Evolutionary conservation across 257 asterid genomes (phyloP).

Genomic region (Buddleja alternifolia): DNA sequence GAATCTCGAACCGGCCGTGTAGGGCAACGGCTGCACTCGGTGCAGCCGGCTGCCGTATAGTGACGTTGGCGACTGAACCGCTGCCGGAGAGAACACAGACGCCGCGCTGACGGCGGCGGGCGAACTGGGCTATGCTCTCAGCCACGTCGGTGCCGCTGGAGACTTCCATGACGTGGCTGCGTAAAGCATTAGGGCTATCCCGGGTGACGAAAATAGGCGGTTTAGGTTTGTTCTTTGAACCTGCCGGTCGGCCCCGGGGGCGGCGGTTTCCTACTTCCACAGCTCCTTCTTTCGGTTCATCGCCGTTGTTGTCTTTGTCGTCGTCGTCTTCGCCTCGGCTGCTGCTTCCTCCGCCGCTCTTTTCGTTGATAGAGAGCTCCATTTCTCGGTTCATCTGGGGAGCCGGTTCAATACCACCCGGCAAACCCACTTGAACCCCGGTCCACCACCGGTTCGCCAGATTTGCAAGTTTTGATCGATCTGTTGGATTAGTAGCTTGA

Average conservation of each 20-base stretch:
- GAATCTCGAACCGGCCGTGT: slow-evolving; percentile 66
- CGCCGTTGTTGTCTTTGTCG: slow-evolving; percentile 39
- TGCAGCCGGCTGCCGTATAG: slow-evolving; percentile 55
- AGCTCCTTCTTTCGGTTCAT: slow-evolving; percentile 64
- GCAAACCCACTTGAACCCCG: slow-evolving; percentile 49
- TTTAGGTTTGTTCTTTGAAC: slow-evolving; percentile 68
- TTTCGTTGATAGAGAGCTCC: slow-evolving; percentile 40
- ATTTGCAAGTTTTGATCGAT: slow-evolving; percentile 19
- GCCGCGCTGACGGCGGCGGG: slow-evolving; percentile 68
- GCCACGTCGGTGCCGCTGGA: slow-evolving; percentile 65
- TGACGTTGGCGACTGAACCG: slow-evolving; percentile 65
- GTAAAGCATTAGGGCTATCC: slow-evolving; percentile 66
- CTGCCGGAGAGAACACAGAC: slow-evolving; percentile 66
- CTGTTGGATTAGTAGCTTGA: neutral
- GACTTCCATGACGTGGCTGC: slow-evolving; percentile 73
- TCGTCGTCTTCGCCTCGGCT: slow-evolving; percentile 47
- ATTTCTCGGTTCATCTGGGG: slow-evolving; percentile 30
- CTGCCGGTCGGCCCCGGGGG: slow-evolving; percentile 72
- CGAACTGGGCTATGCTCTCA: slow-evolving; percentile 60
- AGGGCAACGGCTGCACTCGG: slow-evolving; percentile 54
- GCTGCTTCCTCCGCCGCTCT: slow-evolving; percentile 39
- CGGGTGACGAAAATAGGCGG: slow-evolving; percentile 71
- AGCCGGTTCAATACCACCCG: slow-evolving; percentile 49
- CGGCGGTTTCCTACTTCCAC: slow-evolving; percentile 59
- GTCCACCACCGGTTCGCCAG: slow-evolving; percentile 76